phyloP scores from a whole-genome alignment of 129 eudicot genomes.

The Silybum marianum region DNA sequence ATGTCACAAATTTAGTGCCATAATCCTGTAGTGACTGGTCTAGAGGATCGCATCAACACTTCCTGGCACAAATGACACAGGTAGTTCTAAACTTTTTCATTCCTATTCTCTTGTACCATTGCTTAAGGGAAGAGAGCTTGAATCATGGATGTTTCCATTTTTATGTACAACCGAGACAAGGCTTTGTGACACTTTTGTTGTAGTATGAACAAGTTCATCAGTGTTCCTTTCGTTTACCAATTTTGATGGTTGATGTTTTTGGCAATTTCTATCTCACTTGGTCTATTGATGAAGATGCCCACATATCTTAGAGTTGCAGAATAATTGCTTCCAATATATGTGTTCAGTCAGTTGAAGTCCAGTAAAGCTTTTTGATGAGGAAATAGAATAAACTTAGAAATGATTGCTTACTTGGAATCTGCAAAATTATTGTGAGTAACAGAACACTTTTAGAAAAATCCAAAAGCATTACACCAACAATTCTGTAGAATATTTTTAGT shows the following conservation, averaged over 20 bases:
- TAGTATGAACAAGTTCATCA: constrained; percentile 22
- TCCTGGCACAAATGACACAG: constrained; percentile 32
- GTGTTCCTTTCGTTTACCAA: constrained; percentile 23
- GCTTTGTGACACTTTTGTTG: constrained; percentile 8
- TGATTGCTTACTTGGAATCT: neutral
- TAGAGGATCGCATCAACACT: constrained; percentile 10
- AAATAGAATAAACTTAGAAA: neutral
- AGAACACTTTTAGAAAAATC: neutral
- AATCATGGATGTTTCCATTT: constrained; percentile 33
- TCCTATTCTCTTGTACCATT: constrained; percentile 34
- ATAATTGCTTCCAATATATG: neutral
- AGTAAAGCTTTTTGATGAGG: neutral
- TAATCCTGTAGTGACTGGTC: neutral
- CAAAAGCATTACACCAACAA: neutral
- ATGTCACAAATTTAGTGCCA: constrained; percentile 25
- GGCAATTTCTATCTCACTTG: constrained; percentile 27
- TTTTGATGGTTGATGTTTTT: constrained; percentile 23
- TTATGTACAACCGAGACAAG: constrained; percentile 22
- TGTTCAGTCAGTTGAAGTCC: neutral
- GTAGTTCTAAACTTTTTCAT: constrained; percentile 32
- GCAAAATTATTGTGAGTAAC: neutral
- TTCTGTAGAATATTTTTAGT: neutral
- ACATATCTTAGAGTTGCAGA: constrained; percentile 55
- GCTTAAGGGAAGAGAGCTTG: constrained; percentile 22
- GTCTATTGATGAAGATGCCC: constrained; percentile 42